phyloP scores from a whole-genome alignment of 2,329 filamentous ascomycete genomes.

The Zopfia rhizophila region DNA sequence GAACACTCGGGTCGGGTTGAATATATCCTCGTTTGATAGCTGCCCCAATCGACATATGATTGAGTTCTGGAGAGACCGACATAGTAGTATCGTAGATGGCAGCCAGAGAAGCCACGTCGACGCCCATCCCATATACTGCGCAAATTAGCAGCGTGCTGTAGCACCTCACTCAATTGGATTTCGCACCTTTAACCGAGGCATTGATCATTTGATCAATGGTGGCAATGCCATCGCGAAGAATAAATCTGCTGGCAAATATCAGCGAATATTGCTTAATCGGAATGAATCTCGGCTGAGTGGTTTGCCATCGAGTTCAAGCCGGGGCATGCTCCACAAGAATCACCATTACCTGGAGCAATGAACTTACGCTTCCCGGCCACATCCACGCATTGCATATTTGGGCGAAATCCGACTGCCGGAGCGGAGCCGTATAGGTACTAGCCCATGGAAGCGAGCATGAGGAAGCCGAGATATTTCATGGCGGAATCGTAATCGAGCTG shows the following conservation, averaged over 20 bases:
- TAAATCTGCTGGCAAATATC: conserved; percentile 7
- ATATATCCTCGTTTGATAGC: conserved; percentile 2
- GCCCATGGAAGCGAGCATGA: no score
- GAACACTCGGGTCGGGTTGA: neutral
- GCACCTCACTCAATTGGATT: neutral
- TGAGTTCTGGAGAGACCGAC: conserved; percentile 17
- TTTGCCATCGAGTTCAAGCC: conserved; percentile 25
- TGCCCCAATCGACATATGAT: conserved; percentile 16
- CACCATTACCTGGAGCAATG: no score
- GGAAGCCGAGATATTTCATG: no score
- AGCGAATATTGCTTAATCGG: neutral
- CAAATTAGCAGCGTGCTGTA: neutral
- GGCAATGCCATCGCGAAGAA: conserved; percentile 18
- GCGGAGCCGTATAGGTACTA: no score
- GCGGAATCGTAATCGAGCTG: no score
- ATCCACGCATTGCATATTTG: no score
- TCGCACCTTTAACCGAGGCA: conserved; percentile 6
- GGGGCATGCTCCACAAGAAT: conserved; percentile 22
- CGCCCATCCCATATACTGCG: conserved; percentile 11
- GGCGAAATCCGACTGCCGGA: no score
- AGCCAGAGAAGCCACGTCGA: conserved; percentile 11
- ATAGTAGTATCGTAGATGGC: conserved; percentile 15
- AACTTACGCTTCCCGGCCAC: no score
- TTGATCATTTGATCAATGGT: conserved; percentile 17
- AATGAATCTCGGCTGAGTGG: conserved; percentile 4